phyloP scores from a whole-genome alignment of 2,329 filamentous ascomycete species.

The Simplicillium sp. region DNA sequence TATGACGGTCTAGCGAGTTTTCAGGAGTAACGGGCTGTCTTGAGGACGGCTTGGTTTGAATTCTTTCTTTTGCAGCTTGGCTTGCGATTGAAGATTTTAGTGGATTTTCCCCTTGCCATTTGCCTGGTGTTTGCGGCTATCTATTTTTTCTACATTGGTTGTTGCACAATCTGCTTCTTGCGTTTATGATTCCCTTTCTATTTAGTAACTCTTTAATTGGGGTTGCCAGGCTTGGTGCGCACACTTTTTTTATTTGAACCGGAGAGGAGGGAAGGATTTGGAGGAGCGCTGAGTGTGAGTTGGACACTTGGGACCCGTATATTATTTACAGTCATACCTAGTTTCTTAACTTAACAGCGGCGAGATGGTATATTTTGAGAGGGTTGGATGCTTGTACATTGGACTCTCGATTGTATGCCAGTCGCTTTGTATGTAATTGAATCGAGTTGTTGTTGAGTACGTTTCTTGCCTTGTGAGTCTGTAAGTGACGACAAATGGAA shows the following conservation, averaged over 20 bases:
- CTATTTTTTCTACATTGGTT: conserved; percentile 1
- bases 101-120: no score
- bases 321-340: conserved; percentile 5
- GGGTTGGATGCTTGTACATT: conserved; percentile 2
- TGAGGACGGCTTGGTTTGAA: background rate
- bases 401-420: conserved; percentile 7
- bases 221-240: conserved; percentile 8
- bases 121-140: background rate
- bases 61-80: background rate
- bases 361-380: no score
- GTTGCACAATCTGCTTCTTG: conserved; percentile 1
- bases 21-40: no score
- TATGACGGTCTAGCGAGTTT: conserved; percentile 7
- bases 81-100: no score
- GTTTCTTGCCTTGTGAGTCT: no score
- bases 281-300: conserved; percentile 1
- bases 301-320: conserved; percentile 5
- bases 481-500: no score
- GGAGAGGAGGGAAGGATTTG: conserved; percentile 2
- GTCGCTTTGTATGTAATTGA: no score
- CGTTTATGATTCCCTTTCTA: conserved; percentile 8
- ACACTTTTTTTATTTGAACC: conserved; percentile 3
- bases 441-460: no score
- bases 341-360: background rate
- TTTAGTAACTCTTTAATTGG: conserved; percentile 5